Evolutionary conservation across 2,329 filamentous ascomycete species (phyloP).

Genomic region (Ophiostoma ips): DNA sequence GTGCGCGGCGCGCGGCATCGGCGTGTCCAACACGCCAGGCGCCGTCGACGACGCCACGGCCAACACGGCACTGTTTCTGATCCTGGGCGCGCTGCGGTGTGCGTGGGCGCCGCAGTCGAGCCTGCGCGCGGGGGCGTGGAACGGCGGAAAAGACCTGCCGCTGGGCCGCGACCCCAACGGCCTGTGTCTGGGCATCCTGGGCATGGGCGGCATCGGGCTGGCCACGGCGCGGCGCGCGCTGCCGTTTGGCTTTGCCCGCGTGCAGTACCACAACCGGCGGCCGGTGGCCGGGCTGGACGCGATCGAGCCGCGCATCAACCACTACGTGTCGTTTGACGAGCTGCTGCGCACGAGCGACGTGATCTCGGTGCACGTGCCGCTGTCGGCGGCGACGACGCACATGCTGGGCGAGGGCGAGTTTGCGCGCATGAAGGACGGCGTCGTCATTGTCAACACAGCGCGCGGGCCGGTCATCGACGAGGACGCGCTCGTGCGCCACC

Average conservation of each 20-base stretch:
- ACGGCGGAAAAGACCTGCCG: constrained; percentile 22
- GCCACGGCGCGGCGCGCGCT: constrained; percentile 19
- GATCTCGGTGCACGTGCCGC: constrained; percentile 35
- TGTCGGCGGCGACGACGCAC: constrained; percentile 25
- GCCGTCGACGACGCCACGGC: constrained; percentile 58
- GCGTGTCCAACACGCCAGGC: constrained; percentile 55
- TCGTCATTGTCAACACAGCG: constrained; percentile 44
- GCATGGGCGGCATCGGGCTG: constrained; percentile 44
- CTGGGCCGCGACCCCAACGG: constrained; percentile 54
- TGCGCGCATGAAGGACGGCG: constrained; percentile 37
- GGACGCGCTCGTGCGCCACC: constrained; percentile 35
- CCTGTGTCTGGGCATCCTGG: constrained; percentile 42
- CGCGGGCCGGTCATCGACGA: constrained; percentile 44
- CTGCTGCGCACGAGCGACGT: constrained; percentile 33
- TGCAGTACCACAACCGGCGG: constrained; percentile 42
- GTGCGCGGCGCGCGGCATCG: constrained; percentile 43
- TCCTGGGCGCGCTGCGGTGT: constrained; percentile 52
- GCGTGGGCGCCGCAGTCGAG: constrained; percentile 33
- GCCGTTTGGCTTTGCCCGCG: constrained; percentile 39
- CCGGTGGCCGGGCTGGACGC: constrained; percentile 25
- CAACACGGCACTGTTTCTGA: constrained; percentile 56
- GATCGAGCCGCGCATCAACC: constrained; percentile 20
- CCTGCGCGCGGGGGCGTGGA: constrained; percentile 20
- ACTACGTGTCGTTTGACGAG: constrained; percentile 20
- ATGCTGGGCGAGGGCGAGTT: constrained; percentile 38